Conservation (phyloP, 2,329 filamentous ascomycete species). For the Nemania sp. region DNA sequence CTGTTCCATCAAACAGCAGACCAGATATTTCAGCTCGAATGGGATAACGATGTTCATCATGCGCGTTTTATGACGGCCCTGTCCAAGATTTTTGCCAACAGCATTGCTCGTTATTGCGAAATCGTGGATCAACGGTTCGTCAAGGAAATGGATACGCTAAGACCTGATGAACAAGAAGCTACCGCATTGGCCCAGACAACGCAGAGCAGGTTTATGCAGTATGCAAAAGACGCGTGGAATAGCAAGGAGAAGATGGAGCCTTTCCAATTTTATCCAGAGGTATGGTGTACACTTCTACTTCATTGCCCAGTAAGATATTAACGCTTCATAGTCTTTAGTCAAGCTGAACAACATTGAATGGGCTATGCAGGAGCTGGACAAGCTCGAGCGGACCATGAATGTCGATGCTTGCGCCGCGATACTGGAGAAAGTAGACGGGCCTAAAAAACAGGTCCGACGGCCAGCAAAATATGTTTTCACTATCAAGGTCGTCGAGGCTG, state of each 20-base stretch:
- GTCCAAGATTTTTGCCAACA: slow-evolving; percentile 80
- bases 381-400: slow-evolving; percentile 85
- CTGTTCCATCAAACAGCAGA: slow-evolving; percentile 92
- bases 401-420: slow-evolving; percentile 88
- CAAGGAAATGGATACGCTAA: slow-evolving; percentile 90
- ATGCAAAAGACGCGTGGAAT: slow-evolving; percentile 91
- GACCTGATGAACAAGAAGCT: slow-evolving; percentile 74
- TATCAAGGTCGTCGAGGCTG: slow-evolving; percentile 96
- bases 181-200: slow-evolving; percentile 76
- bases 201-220: slow-evolving; percentile 90
- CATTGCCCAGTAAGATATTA: slow-evolving; percentile 32
- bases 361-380: slow-evolving; percentile 88
- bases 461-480: slow-evolving; percentile 95
- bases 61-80: slow-evolving; percentile 97
- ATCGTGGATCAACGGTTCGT: slow-evolving; percentile 82
- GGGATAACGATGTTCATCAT: slow-evolving; percentile 92
- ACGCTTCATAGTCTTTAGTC: slow-evolving; percentile 75
- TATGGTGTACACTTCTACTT: slow-evolving; percentile 47
- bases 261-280: slow-evolving; percentile 94
- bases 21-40: slow-evolving; percentile 82
- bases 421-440: slow-evolving; percentile 74
- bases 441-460: slow-evolving; percentile 65
- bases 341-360: slow-evolving; percentile 98
- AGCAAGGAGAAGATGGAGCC: slow-evolving; percentile 92
- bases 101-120: slow-evolving; percentile 89